Base-by-base conservation (phyloP, 768 basidiomycete species). In the Lactarius pseudohatsudake region DNA sequence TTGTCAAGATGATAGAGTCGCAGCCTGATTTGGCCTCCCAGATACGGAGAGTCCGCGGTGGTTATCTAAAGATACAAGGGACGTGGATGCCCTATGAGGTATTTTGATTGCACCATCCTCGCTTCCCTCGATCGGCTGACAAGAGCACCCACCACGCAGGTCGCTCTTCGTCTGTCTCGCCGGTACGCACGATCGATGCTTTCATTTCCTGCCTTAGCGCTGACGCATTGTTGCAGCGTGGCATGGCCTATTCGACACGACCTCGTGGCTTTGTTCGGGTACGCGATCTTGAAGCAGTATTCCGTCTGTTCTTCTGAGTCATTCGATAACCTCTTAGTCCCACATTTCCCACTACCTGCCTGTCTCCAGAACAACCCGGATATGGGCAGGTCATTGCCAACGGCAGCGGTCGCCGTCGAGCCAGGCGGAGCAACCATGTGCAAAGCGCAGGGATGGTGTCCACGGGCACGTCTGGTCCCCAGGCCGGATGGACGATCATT, bases 81-180 rank as follows among this genome's bases (percentile, higher is more conserved):
- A 94, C 93, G 26, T 95, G 93, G 93, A 91, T 94, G 87, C 92
- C 92, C 40, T 94, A 90, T 77, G 92, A 92, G 81, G 89, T 90
- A 71, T 68, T 83, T 53, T 74, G 50, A 47, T 38, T 11, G 30
- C 38, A 41, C 18, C 34, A 11, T 10, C 13, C 22, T 38, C 43
- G 16, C 59, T 60, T 71, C 40, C 53, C 59, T 43, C 68, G 62
- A 47, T 8, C 26, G 20, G 47, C 59, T 58, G 47, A 68, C 69
- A 61, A 64, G 59, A 43, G 47, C 64, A 57, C 60, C 18, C 72
- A 32, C 55, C 40, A 62, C 57, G 8, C 57, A 94, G 89, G 88
- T 92, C 64, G 92, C 92, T 15, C 82, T 92, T 64, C 84, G 86
- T 63, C 78, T 94, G 50, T 88, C 92, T 65, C 85, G 92, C 73